Conservation (phyloP, 805 yeast genomes). For the Metschnikowia henanensis region DNA sequence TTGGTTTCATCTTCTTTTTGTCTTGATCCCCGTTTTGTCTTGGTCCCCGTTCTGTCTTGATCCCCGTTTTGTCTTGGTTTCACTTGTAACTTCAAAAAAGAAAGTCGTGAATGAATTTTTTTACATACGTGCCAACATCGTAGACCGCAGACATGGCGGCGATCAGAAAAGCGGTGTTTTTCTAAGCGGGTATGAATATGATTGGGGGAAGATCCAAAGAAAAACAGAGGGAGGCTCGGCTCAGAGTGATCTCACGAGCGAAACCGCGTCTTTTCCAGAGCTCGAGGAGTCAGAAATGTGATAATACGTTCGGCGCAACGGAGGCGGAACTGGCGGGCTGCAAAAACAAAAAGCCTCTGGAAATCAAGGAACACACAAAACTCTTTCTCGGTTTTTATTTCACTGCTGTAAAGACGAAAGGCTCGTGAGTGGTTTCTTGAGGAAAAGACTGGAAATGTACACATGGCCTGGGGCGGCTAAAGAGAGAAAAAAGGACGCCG, state of each 20-base stretch:
- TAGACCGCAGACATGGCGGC: constrained; percentile 17
- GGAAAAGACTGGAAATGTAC: constrained; percentile 15
- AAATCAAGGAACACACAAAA: neutral
- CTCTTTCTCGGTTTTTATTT: neutral
- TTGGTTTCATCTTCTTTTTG: no score
- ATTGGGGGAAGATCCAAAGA: neutral
- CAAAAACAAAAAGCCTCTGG: neutral
- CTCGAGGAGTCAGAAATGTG: neutral
- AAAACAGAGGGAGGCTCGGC: neutral
- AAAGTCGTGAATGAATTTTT: no score
- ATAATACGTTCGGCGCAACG: neutral
- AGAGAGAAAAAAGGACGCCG: constrained; percentile 16
- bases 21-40: no score
- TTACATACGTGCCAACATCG: constrained; percentile 41
- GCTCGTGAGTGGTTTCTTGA: neutral
- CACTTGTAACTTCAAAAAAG: no score
- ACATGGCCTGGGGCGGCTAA: constrained; percentile 12
- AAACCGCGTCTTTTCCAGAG: constrained; percentile 2
- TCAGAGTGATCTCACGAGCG: constrained; percentile 2
- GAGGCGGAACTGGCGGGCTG: neutral
- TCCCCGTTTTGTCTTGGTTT: no score
- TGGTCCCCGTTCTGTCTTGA: no score
- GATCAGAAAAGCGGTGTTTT: neutral
- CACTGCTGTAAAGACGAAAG: neutral
- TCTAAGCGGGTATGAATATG: neutral